Conservation (phyloP, 2,329 filamentous ascomycete species). For the Cercospora brassicicola region DNA sequence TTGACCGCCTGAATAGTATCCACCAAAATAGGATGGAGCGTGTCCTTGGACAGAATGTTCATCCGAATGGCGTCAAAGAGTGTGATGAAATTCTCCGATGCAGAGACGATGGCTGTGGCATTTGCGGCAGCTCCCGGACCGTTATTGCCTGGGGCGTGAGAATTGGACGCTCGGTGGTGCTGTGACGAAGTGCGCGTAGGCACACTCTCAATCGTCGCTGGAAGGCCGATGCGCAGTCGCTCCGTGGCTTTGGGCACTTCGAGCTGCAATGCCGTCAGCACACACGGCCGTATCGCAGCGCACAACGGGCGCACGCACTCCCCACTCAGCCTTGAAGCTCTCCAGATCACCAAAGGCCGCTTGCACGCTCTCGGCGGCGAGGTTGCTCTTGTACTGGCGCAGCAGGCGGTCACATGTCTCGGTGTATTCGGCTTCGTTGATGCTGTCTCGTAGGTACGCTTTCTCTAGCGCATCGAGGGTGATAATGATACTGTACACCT, state of each 20-base stretch:
- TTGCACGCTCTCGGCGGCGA: slow-evolving; percentile 89
- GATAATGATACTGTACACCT: slow-evolving; percentile 96
- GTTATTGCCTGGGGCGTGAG: slow-evolving; percentile 23
- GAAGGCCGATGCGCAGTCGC: slow-evolving; percentile 85
- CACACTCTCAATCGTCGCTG: slow-evolving; percentile 72
- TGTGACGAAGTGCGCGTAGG: slow-evolving; percentile 41
- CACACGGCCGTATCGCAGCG: neutral
- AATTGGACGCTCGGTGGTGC: slow-evolving; percentile 22
- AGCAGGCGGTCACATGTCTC: slow-evolving; percentile 91
- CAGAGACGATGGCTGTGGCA: slow-evolving; percentile 68
- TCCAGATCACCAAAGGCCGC: slow-evolving; percentile 84
- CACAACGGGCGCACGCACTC: slow-evolving; percentile 59
- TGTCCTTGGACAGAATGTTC: slow-evolving; percentile 89
- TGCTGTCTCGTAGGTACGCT: slow-evolving; percentile 92
- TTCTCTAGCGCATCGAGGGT: slow-evolving; percentile 95
- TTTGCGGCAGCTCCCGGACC: slow-evolving; percentile 29
- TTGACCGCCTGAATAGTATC: slow-evolving; percentile 97
- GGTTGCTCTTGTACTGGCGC: slow-evolving; percentile 94
- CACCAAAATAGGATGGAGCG: slow-evolving; percentile 88
- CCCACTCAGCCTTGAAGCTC: slow-evolving; percentile 87
- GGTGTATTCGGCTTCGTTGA: slow-evolving; percentile 88
- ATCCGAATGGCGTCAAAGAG: slow-evolving; percentile 93
- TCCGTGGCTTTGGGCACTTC: slow-evolving; percentile 94
- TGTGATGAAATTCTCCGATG: slow-evolving; percentile 97
- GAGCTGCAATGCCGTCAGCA: slow-evolving; percentile 57